A percentile compares a stretch with the other conserved stretches of the same genome.
Conservation (phyloP, 129 eudicot species). For the Escallonia rubra region DNA sequence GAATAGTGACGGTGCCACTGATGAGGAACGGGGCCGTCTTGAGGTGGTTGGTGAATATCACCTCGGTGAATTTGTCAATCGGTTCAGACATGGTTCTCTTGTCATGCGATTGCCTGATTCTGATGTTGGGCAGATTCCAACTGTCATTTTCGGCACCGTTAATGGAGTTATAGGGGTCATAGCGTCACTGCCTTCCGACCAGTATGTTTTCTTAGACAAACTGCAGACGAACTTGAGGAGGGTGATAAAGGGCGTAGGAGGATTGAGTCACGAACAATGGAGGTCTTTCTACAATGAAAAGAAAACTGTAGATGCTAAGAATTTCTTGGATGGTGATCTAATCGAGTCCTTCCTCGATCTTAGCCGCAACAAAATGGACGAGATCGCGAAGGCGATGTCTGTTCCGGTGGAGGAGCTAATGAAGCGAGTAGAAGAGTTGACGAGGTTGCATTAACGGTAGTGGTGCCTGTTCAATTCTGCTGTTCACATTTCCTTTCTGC, state of each 20-base stretch:
- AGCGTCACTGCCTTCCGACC: constrained; percentile 87
- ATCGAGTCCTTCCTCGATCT: constrained; percentile 97
- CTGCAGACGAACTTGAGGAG: constrained; percentile 80
- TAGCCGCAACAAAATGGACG: constrained; percentile 73
- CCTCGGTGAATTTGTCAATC: constrained; percentile 87
- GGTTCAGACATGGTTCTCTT: constrained; percentile 90
- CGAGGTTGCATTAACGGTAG: constrained; percentile 62
- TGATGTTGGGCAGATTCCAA: constrained; percentile 86
- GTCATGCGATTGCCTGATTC: constrained; percentile 94
- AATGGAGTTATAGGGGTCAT: constrained; percentile 96
- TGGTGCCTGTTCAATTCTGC: neutral
- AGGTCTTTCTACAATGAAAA: constrained; percentile 88
- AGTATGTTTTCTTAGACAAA: constrained; percentile 71
- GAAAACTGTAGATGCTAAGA: constrained; percentile 82
- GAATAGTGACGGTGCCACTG: constrained; percentile 96
- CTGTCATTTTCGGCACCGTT: constrained; percentile 78
- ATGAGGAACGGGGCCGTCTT: constrained; percentile 92
- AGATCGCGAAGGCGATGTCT: constrained; percentile 60
- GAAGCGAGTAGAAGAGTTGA: constrained; percentile 95
- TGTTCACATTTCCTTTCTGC: no score
- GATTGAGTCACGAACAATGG: constrained; percentile 97
- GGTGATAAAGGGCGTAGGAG: constrained; percentile 91
- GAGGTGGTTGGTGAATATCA: constrained; percentile 97
- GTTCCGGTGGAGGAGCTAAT: constrained; percentile 87
- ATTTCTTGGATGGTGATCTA: constrained; percentile 85